phyloP scores from a whole-genome alignment of 2,329 filamentous ascomycete species.

The Colletotrichum tabaci region DNA sequence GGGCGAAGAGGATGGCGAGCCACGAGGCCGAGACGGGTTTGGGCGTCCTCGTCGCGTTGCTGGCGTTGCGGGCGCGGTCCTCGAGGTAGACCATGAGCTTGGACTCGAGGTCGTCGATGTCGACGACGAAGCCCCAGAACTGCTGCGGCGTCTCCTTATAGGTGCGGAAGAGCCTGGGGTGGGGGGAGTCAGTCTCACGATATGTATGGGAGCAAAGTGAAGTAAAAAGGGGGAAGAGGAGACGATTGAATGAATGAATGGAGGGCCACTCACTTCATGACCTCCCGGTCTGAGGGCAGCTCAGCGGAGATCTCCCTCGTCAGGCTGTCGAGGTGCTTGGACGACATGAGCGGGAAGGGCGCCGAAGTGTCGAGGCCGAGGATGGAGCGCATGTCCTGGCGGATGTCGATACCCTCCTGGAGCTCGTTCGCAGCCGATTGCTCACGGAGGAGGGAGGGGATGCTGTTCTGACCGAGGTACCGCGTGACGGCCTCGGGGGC shows the following conservation, averaged over 20 bases:
- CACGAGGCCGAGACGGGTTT: slow-evolving; percentile 74
- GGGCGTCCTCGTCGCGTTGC: slow-evolving; percentile 60
- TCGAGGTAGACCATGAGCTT: slow-evolving; percentile 77
- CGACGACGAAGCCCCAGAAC: slow-evolving; percentile 78
- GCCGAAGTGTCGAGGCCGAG: slow-evolving; percentile 76
- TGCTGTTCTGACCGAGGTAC: slow-evolving; percentile 78
- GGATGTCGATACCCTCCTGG: slow-evolving; percentile 69
- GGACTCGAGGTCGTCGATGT: slow-evolving; percentile 76
- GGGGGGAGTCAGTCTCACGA: slow-evolving; percentile 47
- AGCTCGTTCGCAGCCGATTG: slow-evolving; percentile 69
- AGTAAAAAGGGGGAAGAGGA: neutral
- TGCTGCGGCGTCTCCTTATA: slow-evolving; percentile 78
- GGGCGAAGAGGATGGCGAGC: slow-evolving; percentile 76
- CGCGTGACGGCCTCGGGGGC: slow-evolving; percentile 65
- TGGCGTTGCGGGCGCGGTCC: slow-evolving; percentile 71
- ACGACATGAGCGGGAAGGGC: slow-evolving; percentile 77
- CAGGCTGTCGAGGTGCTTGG: slow-evolving; percentile 71
- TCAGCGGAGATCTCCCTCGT: slow-evolving; percentile 74
- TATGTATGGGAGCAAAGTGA: neutral
- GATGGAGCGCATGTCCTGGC: slow-evolving; percentile 76
- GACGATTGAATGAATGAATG: too few species aligned
- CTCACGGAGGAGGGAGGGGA: slow-evolving; percentile 75
- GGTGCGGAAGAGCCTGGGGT: slow-evolving; percentile 72
- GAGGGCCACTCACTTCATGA: slow-evolving; percentile 71
- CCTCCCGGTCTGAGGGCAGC: slow-evolving; percentile 75